Evolutionary conservation across 129 eudicot species (phyloP).

Genomic region (Pseudognaphalium luteoalbum): DNA sequence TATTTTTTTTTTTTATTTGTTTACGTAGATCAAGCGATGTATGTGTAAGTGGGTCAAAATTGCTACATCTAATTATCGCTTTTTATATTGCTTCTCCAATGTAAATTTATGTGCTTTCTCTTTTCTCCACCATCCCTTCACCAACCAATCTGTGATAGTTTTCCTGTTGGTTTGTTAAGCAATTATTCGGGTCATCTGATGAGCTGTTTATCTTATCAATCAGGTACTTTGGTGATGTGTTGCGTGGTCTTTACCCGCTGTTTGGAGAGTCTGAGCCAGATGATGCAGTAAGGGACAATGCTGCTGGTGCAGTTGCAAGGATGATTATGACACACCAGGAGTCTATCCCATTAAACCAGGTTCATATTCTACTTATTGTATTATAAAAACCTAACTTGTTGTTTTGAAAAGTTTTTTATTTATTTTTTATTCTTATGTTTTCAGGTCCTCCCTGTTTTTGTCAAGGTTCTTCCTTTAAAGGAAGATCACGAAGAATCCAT

Average conservation of each 20-base stretch:
- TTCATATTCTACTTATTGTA: conserved; percentile 29
- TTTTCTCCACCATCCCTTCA: not conserved
- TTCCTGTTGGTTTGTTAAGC: not conserved
- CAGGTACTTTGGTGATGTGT: conserved; percentile 73
- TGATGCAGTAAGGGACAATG: conserved; percentile 90
- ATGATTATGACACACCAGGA: conserved; percentile 93
- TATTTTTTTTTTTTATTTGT: too few species aligned
- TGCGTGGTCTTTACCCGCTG: conserved; percentile 71
- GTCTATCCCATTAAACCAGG: conserved; percentile 85
- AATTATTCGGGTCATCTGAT: conserved; percentile 5
- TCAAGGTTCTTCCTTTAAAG: conserved; percentile 87
- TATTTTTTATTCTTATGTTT: conserved; percentile 15
- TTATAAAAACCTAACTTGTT: not conserved
- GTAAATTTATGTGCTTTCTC: not conserved
- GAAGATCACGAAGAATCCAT: conserved; percentile 93
- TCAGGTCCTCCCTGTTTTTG: conserved; percentile 87
- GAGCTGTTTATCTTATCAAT: conserved; percentile 16
- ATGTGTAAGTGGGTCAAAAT: not conserved
- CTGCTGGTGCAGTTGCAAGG: conserved; percentile 99
- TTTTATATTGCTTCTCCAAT: not conserved
- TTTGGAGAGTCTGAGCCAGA: conserved; percentile 97
- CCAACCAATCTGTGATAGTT: not conserved
- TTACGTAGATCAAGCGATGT: not conserved
- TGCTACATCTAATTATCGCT: not conserved
- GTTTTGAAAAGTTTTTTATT: not conserved